Evolutionary conservation across 2,329 filamentous ascomycete species (phyloP).

Genomic region (Aspergillus sp.): DNA sequence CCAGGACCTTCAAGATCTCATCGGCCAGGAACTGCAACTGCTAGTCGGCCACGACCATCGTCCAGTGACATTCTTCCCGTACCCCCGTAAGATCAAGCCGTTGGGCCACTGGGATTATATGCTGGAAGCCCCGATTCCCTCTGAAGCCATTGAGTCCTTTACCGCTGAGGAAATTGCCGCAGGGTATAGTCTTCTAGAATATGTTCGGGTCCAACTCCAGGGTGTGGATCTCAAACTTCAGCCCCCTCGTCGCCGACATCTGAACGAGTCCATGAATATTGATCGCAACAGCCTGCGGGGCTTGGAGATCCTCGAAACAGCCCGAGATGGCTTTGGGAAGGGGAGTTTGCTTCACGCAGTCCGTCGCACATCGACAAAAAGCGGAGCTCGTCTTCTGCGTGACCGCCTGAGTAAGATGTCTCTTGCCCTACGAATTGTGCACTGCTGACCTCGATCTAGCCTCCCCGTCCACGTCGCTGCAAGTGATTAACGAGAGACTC

Average conservation of each 20-base stretch:
- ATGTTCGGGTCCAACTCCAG: slow-evolving; percentile 75
- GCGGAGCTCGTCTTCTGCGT: slow-evolving; percentile 78
- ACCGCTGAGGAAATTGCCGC: slow-evolving; percentile 69
- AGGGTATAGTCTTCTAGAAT: slow-evolving; percentile 77
- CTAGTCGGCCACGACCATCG: slow-evolving; percentile 74
- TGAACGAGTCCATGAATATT: slow-evolving; percentile 79
- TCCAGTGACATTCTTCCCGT: slow-evolving; percentile 69
- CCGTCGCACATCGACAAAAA: slow-evolving; percentile 84
- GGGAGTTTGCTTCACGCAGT: slow-evolving; percentile 91
- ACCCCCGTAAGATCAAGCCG: slow-evolving; percentile 42
- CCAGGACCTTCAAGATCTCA: slow-evolving; percentile 57
- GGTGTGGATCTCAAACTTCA: slow-evolving; percentile 79
- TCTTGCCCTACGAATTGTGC: slow-evolving; percentile 1
- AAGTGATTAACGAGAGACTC: slow-evolving; percentile 74
- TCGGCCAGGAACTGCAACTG: slow-evolving; percentile 61
- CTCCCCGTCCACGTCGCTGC: slow-evolving; percentile 82
- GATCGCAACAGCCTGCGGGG: slow-evolving; percentile 89
- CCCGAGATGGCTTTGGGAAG: slow-evolving; percentile 73
- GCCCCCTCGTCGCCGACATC: slow-evolving; percentile 71
- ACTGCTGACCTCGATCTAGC: slow-evolving; percentile 40
- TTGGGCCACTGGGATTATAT: slow-evolving; percentile 70
- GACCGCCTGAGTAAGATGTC: slow-evolving; percentile 69
- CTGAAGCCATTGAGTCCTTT: slow-evolving; percentile 57
- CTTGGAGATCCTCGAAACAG: slow-evolving; percentile 83
- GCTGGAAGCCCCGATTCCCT: slow-evolving; percentile 70